Evolutionary conservation across 768 basidiomycete genomes (phyloP).

Genomic region (Epithele typhae): DNA sequence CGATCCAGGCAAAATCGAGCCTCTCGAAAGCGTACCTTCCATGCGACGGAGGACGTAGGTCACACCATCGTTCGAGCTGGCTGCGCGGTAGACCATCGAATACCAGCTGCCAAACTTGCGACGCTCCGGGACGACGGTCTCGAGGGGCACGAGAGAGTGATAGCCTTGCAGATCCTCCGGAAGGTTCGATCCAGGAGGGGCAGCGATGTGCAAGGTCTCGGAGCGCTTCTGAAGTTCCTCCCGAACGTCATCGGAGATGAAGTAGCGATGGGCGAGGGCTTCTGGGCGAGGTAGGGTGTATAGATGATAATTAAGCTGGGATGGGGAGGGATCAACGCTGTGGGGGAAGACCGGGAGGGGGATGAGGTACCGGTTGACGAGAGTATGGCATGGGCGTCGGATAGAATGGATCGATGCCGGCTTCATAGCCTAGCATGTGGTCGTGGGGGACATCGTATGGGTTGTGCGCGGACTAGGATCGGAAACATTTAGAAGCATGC

Average conservation of each 20-base stretch:
- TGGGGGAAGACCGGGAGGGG: constrained; percentile 38
- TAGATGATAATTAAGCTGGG: constrained; percentile 86
- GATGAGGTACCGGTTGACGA: constrained; percentile 29
- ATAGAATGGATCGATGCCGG: constrained; percentile 24
- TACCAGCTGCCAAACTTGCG: constrained; percentile 82
- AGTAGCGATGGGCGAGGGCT: constrained; percentile 58
- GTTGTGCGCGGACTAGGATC: constrained; percentile 1
- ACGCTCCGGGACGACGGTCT: constrained; percentile 51
- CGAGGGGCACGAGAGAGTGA: constrained; percentile 80
- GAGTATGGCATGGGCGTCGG: constrained; percentile 22
- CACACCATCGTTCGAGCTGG: constrained; percentile 68
- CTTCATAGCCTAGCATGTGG: constrained; percentile 20
- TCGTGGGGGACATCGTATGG: constrained; percentile 16
- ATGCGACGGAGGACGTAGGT: constrained; percentile 78
- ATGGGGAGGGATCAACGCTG: constrained; percentile 24
- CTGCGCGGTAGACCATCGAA: constrained; percentile 81
- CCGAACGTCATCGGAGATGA: constrained; percentile 77
- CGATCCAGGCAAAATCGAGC: too few species aligned
- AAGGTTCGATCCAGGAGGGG: constrained; percentile 47
- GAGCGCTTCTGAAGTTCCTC: constrained; percentile 52
- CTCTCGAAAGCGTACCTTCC: constrained; percentile 89
- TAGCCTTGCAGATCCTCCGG: constrained; percentile 91
- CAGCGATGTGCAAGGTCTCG: constrained; percentile 35
- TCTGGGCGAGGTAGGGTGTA: constrained; percentile 72
- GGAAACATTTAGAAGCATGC: too few species aligned